These are phyloP conservation scores for Oldenlandia corymbosa DNA, from an alignment of 257 asterid genomes.

Conservation along the genomic window DNA sequence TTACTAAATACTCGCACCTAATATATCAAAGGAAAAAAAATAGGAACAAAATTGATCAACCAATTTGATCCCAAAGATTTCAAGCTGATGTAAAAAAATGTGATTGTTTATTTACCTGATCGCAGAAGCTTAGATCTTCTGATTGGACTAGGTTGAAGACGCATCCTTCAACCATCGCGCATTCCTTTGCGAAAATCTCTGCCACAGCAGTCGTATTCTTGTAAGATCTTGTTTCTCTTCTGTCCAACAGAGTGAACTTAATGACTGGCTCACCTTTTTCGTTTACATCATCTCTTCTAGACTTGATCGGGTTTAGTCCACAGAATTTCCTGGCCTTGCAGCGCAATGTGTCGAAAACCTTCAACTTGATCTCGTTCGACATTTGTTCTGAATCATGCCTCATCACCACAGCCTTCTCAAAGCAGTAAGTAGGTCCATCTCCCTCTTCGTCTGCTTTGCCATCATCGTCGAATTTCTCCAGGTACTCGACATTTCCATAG, in stretches of 20 bases:
- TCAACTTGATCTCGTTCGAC: constrained; percentile 44
- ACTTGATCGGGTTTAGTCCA: constrained; percentile 25
- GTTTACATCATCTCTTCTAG: neutral
- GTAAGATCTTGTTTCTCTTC: constrained; percentile 59
- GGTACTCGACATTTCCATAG: constrained; percentile 25
- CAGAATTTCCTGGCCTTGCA: constrained; percentile 55
- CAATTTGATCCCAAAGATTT: neutral
- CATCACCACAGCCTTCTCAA: constrained; percentile 63
- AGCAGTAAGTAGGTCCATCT: constrained; percentile 28
- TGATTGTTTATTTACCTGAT: constrained; percentile 37
- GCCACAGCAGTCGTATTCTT: constrained; percentile 47
- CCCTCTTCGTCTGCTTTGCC: neutral
- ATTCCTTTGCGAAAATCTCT: constrained; percentile 41
- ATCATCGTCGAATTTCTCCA: constrained; percentile 35
- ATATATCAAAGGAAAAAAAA: neutral
- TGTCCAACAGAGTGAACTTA: constrained; percentile 58
- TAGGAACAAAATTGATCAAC: neutral
- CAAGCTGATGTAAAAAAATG: neutral
- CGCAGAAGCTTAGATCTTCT: constrained; percentile 51
- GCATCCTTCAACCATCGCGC: constrained; percentile 51
- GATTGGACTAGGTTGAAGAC: constrained; percentile 49
- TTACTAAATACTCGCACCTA: constrained; percentile 55
- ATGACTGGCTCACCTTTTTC: constrained; percentile 25
- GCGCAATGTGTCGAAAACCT: constrained; percentile 56
- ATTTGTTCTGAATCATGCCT: constrained; percentile 67